These are phyloP conservation scores for Dothideomycetes sp. DNA, from an alignment of 2,329 filamentous ascomycete species.

Conservation along the genomic window DNA sequence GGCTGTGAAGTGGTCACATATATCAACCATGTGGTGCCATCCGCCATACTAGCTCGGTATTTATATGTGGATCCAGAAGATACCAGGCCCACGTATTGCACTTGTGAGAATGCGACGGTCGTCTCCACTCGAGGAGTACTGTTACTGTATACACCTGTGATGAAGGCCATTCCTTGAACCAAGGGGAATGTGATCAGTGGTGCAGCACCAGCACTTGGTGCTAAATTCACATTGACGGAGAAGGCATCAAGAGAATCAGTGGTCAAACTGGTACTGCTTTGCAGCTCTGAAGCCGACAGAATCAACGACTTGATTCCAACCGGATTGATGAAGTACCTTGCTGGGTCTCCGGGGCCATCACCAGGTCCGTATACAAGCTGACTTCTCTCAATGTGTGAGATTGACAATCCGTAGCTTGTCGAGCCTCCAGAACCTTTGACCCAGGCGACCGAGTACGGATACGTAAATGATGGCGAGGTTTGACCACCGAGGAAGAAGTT, in stretches of 20 bases:
- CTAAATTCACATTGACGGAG: constrained; percentile 60
- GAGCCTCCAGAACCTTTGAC: constrained; percentile 43
- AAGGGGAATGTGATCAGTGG: constrained; percentile 68
- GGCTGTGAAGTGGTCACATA: constrained; percentile 57
- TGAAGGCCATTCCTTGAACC: constrained; percentile 80
- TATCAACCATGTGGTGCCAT: constrained; percentile 65
- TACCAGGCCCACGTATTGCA: constrained; percentile 43
- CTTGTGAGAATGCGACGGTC: constrained; percentile 61
- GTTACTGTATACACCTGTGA: constrained; percentile 65
- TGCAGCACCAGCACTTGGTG: constrained; percentile 38
- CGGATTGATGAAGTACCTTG: constrained; percentile 66
- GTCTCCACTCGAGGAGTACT: constrained; percentile 65
- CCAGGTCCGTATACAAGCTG: constrained; percentile 42
- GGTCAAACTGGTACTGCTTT: constrained; percentile 46
- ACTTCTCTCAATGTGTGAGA: constrained; percentile 61
- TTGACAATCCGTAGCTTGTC: constrained; percentile 65
- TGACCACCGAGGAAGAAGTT: constrained; percentile 74
- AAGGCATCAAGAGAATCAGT: constrained; percentile 46
- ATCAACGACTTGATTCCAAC: constrained; percentile 73
- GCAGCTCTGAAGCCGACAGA: constrained; percentile 69
- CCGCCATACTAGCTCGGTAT: constrained; percentile 63
- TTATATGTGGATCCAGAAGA: constrained; percentile 61
- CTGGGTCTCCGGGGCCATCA: constrained; percentile 22
- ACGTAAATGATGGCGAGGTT: constrained; percentile 58
- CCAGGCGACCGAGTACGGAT: constrained; percentile 47